Evolutionary conservation across 805 yeast species (phyloP), one percentile per base, ranked within the genome.

Genomic region (Sugiyamaella marilandica): DNA sequence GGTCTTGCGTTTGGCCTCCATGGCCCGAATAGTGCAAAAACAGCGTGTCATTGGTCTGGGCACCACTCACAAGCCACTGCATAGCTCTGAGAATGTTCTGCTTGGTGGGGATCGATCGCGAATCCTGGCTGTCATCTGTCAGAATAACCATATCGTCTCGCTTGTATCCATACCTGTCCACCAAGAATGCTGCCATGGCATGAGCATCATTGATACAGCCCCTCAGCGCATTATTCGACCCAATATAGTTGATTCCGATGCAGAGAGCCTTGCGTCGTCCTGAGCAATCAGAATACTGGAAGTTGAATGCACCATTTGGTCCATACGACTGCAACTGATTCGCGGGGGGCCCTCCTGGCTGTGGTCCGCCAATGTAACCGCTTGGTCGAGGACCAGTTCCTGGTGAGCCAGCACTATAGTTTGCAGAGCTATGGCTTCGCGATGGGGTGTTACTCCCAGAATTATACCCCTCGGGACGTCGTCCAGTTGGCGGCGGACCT

Each of bases 1-100:
- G 63, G 65, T 87, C 95, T 45, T 73, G 69, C 3, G 82, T 79
- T 62, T 82, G 85, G 1, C 94, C 89, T 31, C 96, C 96, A 64
- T 88, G 96, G 7, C 96, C 94, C 0, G 94, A 85, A 65, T 84
- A 87, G 66, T 88, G 95, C 75, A 88, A 81, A 60, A 88, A 83
- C 47, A 87, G 68, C 8, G 89, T 79, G 69, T 87, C 95, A 60
- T 87, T 86, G 13, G 94, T 84, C 59, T 71, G 73, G 0, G 95
- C 94, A 56, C 75, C 85, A 18, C 72, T 72, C 18, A 84, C 91
- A 19, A 87, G 75, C 96, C 96, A 87, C 52, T 78, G 82, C 86
- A 86, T 85, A 2, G 90, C 96, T 41, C 83, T 74, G 18, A 86
- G 63, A 65, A 88, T 87, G 65, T 88, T 87, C 4, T 74, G 80